Percentiles rank a stretch among this genome's conserved stretches.
Conservation (phyloP, 2,329 filamentous ascomycete species). For the Apiospora kogelbergensis region DNA sequence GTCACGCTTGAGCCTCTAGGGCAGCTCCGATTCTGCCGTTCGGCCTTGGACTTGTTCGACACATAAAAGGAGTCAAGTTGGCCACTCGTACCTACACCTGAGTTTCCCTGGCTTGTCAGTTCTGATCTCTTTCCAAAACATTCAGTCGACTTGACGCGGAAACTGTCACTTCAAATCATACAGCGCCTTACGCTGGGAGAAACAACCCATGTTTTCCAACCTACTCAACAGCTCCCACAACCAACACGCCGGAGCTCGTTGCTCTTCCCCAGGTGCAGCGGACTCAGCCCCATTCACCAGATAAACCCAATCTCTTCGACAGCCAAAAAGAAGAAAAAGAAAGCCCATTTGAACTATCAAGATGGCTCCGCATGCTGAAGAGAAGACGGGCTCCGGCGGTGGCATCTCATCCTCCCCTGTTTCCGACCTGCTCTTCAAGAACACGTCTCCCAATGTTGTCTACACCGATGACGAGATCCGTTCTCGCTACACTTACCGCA, state of each 20-base stretch:
- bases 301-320: conserved; percentile 42
- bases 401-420: conserved; percentile 41
- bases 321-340: conserved; percentile 18
- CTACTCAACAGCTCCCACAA: conserved; percentile 93
- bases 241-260: conserved; percentile 95
- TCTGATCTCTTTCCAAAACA: not conserved
- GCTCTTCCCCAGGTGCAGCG: conserved; percentile 85
- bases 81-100: not conserved
- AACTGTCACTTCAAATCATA: not conserved
- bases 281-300: conserved; percentile 56
- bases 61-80: not conserved
- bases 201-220: conserved; percentile 83
- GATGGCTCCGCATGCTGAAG: conserved; percentile 93
- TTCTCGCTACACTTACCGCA: conserved; percentile 95
- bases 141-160: not conserved
- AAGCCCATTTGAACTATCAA: conserved; percentile 28
- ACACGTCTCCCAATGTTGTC: conserved; percentile 87
- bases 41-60: not conserved
- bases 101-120: not conserved
- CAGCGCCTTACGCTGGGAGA: not conserved
- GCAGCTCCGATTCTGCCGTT: not conserved
- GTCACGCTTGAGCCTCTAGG: not conserved
- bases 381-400: conserved; percentile 54
- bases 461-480: conserved; percentile 88
- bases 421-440: conserved; percentile 72